These are phyloP conservation scores for Brassica cretica DNA, from an alignment of 345 rosid species.

Conservation along the genomic window DNA sequence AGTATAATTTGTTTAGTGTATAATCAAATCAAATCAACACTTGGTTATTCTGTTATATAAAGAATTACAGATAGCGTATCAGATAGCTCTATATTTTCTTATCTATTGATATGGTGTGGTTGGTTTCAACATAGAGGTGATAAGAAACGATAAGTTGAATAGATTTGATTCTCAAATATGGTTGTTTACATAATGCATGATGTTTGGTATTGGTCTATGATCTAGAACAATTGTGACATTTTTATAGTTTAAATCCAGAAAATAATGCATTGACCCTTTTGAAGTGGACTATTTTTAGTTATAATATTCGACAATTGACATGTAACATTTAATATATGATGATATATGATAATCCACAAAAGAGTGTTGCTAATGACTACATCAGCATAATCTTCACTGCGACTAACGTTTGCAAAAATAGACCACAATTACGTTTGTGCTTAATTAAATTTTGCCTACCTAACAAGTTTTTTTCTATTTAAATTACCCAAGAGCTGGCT, in stretches of 20 bases:
- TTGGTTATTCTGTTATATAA: background rate
- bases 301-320: constrained; percentile 11
- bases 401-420: constrained; percentile 26
- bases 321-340: constrained; percentile 19
- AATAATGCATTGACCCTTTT: constrained; percentile 29
- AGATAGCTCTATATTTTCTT: background rate
- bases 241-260: constrained; percentile 2
- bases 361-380: background rate
- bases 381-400: background rate
- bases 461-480: constrained; percentile 14
- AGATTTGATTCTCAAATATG: constrained; percentile 10
- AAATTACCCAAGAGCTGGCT: constrained; percentile 21
- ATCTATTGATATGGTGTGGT: constrained; percentile 13
- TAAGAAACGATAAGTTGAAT: background rate
- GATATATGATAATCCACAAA: background rate
- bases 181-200: constrained; percentile 29
- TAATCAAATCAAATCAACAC: no score
- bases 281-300: constrained; percentile 28
- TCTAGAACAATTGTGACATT: constrained; percentile 1
- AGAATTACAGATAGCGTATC: background rate
- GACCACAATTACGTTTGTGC: constrained; percentile 24
- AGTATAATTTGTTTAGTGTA: no score
- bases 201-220: constrained; percentile 19
- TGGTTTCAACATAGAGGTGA: constrained; percentile 9
- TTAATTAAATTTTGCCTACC: constrained; percentile 26